Evolutionary conservation across 75 land plant species (phyloP), one percentile per base, ranked within the genome.

Genomic region (Chamaecyparis obtusa): DNA sequence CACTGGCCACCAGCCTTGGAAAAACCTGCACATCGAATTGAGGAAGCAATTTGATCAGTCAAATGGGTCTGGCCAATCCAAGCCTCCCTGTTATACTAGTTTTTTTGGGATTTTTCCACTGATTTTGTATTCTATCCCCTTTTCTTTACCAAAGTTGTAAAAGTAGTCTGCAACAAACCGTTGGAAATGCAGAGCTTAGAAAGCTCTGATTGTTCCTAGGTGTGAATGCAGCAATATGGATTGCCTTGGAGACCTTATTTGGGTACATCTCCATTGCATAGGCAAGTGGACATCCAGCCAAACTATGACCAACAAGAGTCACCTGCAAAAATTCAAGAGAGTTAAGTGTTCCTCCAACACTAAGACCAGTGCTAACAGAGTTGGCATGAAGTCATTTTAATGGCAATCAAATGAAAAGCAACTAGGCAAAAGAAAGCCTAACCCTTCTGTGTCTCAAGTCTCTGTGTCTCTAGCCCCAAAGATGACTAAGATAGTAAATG

Each of bases 291-390:
- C 85, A 84, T 64, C 89, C 90, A 37, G 74, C 90, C 85, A 89
- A 36, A 81, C 90, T 89, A 51, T 89, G 90, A n/a, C 90, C 88
- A 44, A 89, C 85, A 30, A 89, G 79, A 69, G 80, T 89, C 86
- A 89, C 90, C 89, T 89, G 85, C 85, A 33, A 74, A 32, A 74
- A 74, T 11, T 64, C 8, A 64, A 64, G 6, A 3, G 30, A 64
- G 69, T 7, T 64, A 5, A 24, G 69, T 64, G 30, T 64, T 27
- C 69, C 27, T n/a, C 9, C 69, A 64, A 32, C 36, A 32, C 76
- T 2, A 11, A 14, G 7, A 74, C 11, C 9, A n/a, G 11, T 71
- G 33, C 3, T 9, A 30, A 71, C 30, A 71, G 75, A 71, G 33
- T 9, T 71, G 75, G 30, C 10, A 27, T 74, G 33, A 3, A 8